These are phyloP conservation scores for Phytophthora boehmeriae DNA, from an alignment of 352 stramenopile genomes.

Conservation along the genomic window DNA sequence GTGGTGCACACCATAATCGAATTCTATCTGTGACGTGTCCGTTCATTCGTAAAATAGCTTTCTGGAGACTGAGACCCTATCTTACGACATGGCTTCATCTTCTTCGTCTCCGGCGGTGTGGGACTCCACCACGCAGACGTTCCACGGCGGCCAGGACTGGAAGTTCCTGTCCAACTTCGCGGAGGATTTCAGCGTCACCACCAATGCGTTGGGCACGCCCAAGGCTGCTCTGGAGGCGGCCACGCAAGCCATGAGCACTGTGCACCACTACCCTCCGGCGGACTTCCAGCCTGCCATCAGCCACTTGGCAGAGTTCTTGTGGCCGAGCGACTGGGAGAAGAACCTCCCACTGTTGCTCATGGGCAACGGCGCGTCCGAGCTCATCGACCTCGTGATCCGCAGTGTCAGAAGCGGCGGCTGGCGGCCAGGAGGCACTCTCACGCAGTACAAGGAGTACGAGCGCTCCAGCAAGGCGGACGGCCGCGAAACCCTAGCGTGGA, in stretches of 20 bases:
- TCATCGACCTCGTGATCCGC: slow-evolving; percentile 90
- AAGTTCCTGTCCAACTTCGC: slow-evolving; percentile 90
- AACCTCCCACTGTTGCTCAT: slow-evolving; percentile 78
- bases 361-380: slow-evolving; percentile 84
- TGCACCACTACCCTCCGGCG: slow-evolving; percentile 90
- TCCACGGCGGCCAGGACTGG: slow-evolving; percentile 92
- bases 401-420: slow-evolving; percentile 75
- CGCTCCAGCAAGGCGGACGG: slow-evolving; percentile 85
- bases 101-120: slow-evolving; percentile 49
- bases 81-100: slow-evolving; percentile 12
- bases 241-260: slow-evolving; percentile 71
- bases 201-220: slow-evolving; percentile 87
- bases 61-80: no score
- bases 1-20: no score
- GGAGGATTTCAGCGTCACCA: slow-evolving; percentile 92
- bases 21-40: no score
- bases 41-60: background rate
- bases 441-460: slow-evolving; percentile 91
- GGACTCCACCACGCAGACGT: slow-evolving; percentile 88
- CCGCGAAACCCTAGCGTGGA: slow-evolving; percentile 74
- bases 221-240: slow-evolving; percentile 70
- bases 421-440: slow-evolving; percentile 72
- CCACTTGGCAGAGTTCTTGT: slow-evolving; percentile 89
- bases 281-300: slow-evolving; percentile 91
- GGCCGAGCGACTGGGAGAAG: slow-evolving; percentile 58